Evolutionary conservation across 140 eudicot species (phyloP), one percentile per base, ranked within the genome.

Genomic region (Stevia rebaudiana): DNA sequence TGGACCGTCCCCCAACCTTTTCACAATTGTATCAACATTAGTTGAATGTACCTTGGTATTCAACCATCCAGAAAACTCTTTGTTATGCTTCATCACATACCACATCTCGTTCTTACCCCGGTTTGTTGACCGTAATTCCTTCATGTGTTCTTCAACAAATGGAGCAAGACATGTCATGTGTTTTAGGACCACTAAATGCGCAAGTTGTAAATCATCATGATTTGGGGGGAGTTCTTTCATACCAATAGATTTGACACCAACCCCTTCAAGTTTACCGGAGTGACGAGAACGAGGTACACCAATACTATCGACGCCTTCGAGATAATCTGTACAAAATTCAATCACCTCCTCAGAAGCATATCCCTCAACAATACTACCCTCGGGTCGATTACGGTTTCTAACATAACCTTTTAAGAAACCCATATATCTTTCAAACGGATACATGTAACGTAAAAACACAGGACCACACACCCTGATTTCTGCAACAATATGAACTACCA

Each of bases 341-440:
- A 41, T 41, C 11, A 46, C 53, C 68, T 62, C 54, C 42, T 41
- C 53, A 2, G 16, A n/a, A 44, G 28, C 54, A 64, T 64, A 64
- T 10, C 58, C 57, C 19, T 64, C 58, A 44, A 64, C 58, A 24
- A 64, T 46, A 46, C 70, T 24, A 23, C 44, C 58, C 9, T 64
- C 15, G 0, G 57, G 57, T 13, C 43, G 24, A 24, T 19, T 24
- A 13, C 58, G 43, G 57, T 64, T 64, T 41, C 57, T 64, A 11
- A 64, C 70, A 25, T 64, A 46, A 1, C 4, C 33, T 28, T 28
- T 28, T 28, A 28, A 1, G 33, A 28, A 4, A 28, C 2, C 4
- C 33, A 28, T 28, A 4, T 28, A 1, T 40, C 70, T 24, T 64
- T 64, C 25, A 46, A 43, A 64, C 0, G 70, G 44, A 16, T 43